phyloP scores from a whole-genome alignment of 345 rosid species.

The Populus ilicifolia region DNA sequence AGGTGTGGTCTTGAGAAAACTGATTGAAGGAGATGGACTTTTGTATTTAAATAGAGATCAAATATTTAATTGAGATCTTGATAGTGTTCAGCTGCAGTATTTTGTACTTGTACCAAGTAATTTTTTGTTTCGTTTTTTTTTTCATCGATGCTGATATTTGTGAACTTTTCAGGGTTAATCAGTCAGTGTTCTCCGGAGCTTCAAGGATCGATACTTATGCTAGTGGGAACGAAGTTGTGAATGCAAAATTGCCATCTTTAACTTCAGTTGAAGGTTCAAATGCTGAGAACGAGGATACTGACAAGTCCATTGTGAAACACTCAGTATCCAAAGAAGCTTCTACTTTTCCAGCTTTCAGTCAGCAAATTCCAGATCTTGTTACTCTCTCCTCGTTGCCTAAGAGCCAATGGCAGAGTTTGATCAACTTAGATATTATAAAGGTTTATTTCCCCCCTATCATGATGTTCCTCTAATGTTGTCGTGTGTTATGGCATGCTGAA shows the following conservation, averaged over 20 bases:
- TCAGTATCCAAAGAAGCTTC: conserved; percentile 19
- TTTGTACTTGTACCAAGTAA: neutral
- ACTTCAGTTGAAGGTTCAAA: conserved; percentile 54
- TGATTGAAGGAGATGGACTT: neutral
- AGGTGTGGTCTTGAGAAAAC: neutral
- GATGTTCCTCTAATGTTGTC: neutral
- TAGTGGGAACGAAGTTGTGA: conserved; percentile 72
- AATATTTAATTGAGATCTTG: neutral
- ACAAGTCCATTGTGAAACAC: conserved; percentile 31
- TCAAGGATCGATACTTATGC: conserved; percentile 62
- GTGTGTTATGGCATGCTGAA: no score
- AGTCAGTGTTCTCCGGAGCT: conserved; percentile 70
- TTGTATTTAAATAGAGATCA: neutral
- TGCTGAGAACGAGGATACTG: conserved; percentile 47
- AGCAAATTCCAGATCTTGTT: conserved; percentile 85
- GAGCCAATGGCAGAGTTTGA: conserved; percentile 95
- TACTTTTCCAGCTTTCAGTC: conserved; percentile 30
- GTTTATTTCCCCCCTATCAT: conserved; percentile 28
- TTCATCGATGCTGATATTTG: neutral
- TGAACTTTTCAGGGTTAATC: conserved; percentile 60
- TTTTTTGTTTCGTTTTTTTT: neutral
- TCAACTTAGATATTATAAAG: conserved; percentile 94
- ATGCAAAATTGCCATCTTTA: conserved; percentile 73
- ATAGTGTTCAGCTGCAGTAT: neutral
- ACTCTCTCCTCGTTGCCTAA: conserved; percentile 87